Conservation (phyloP, 345 rosid species). For the Ceriops decandra region DNA sequence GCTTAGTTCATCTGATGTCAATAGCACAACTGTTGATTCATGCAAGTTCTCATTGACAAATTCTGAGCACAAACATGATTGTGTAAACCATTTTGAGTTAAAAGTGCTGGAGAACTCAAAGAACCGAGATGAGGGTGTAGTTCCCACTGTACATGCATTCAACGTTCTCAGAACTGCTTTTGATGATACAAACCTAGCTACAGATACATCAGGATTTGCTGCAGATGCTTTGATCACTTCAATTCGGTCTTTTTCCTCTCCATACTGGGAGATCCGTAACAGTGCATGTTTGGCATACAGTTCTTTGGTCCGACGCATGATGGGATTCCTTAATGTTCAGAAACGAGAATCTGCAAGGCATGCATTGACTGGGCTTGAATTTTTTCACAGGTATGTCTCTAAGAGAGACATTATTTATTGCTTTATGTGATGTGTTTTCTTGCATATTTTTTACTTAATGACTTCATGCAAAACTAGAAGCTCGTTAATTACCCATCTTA, state of each 20-base stretch:
- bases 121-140: conserved; percentile 88
- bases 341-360: conserved; percentile 85
- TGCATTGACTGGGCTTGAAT: conserved; percentile 86
- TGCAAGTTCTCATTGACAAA: conserved; percentile 25
- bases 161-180: conserved; percentile 87
- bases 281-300: conserved; percentile 93
- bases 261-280: conserved; percentile 95
- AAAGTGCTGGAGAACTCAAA: conserved; percentile 54
- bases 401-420: conserved; percentile 1
- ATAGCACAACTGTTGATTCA: conserved; percentile 20
- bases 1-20: conserved; percentile 30
- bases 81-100: conserved; percentile 25
- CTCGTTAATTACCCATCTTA: background rate
- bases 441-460: background rate
- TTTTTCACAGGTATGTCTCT: conserved; percentile 79
- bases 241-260: conserved; percentile 81
- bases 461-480: conserved; percentile 1
- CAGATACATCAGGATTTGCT: conserved; percentile 94
- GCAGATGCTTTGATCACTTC: conserved; percentile 86
- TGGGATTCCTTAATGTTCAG: conserved; percentile 90
- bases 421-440: background rate
- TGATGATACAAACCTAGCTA: conserved; percentile 87
- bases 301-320: conserved; percentile 80
- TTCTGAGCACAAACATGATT: conserved; percentile 27
- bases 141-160: conserved; percentile 93